Evolutionary conservation across 441 rosid species (phyloP), one percentile per base, ranked within the genome.

Genomic region (Flueggea neowawraea): DNA sequence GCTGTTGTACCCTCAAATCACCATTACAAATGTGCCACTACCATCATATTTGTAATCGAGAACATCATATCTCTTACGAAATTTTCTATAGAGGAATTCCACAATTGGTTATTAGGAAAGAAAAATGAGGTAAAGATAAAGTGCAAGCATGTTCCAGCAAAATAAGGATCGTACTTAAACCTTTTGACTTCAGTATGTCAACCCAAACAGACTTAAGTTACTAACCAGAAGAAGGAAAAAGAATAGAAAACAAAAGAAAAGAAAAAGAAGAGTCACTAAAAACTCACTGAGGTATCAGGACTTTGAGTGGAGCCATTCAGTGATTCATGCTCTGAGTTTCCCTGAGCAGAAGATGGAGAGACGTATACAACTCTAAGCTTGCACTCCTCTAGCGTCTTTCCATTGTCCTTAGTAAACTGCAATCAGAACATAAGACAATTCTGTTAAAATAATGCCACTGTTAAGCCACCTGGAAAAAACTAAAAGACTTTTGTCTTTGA

Each of bases 301-400:
- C 81, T 80, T 57, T 49, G 73, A 55, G 73, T 55, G 74, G 84
- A 72, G 67, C 65, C 81, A 78, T 62, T 78, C 54, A 79, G 62
- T 39, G 68, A 71, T 66, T 82, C 86, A 64, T 81, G 87, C 61
- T 82, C 95, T 56, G 75, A 69, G 71, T 73, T 78, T 64, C 78
- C 89, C 69, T 78, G 84, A 50, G 84, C 49, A 31, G 95, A 75
- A 55, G 86, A 71, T 16, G 86, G 79, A 52, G 84, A 31, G 51
- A 73, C 54, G 67, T 94, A 91, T 4, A 84, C 65, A 75, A 91
- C 99, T 78, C 85, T 94, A 57, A 94, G 96, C 83, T 89, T 94
- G 77, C 86, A 77, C 69, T 94, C 99, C 75, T 90, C 85, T 52
- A 94, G 67, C 45, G 69, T 61, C 71, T 77, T 91, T 63, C 87